Base-by-base conservation (phyloP, 2,329 filamentous ascomycete genomes). In the Achaetomium macrosporum region DNA sequence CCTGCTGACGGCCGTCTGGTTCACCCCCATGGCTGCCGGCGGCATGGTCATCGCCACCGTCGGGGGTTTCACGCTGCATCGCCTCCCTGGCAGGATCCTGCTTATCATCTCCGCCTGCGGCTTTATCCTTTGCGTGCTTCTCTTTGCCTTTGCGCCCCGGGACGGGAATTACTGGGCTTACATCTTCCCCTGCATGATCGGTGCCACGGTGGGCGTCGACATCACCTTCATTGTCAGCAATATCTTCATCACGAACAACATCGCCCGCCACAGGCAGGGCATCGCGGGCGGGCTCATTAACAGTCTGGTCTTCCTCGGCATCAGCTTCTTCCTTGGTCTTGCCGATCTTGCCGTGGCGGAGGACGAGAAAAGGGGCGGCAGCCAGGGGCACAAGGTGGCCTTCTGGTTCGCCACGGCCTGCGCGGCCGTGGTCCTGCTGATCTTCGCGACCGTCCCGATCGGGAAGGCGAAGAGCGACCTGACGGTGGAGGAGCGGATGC, bases 221-320 rank as follows among this genome's bases (percentile, higher is more conserved):
- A 82, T 90, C 50, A 82, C 82, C 7, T 90, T 85, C 69, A 89
- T 85, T 63, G 78, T 90, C 1, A 80, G 83, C 16, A 90, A 87
- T 62, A 79, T 91, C 54, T 91, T 88, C 68, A 86, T 90, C 65
- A 90, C 86, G 0, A 90, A 86, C 0, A 80, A 78, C 13, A 73
- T 90, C 57, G 85, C 87, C 0, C 73, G 74, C 5, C 75, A 78
- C 12, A 75, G 82, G 46, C 88, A 92, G 65, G 87, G 85, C 0
- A 73, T 89, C 0, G 87, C 86, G 0, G 85, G 87, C 1, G 86
- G 82, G 0, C 67, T 90, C 42, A 83, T 87, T 62, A 89, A 87
- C 68, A 83, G 80, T 44, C 69, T 89, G 2, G 65, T 90, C 30
- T 87, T 88, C 61, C 73, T 91, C 9, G 84, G 85, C 10, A 85